Evolutionary conservation across 148 eudicot genomes (phyloP), one percentile per base, ranked within the genome.

Genomic region (Euryodendron excelsum): DNA sequence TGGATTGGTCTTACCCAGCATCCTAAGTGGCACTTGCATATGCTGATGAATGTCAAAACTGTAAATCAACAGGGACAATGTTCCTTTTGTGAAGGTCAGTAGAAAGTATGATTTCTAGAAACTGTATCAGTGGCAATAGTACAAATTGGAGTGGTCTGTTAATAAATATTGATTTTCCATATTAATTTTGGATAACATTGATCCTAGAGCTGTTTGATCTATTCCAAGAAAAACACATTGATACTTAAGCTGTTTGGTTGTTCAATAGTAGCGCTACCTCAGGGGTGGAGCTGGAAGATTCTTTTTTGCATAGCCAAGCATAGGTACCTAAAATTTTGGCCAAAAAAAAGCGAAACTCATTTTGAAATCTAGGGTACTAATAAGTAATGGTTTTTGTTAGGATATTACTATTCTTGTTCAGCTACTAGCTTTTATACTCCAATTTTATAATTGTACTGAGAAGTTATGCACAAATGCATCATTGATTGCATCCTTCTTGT

Each of bases 51-150:
- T 77, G 34, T 45, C 82, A 65, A 78, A 63, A 76, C 79, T 64
- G 68, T 80, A 69, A 63, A 79, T 60, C 84, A 72, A 13, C 56
- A 60, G 67, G 78, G 44, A 39, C 45, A 50, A 27, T 78, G 85
- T 82, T 81, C 78, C 82, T 64, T 61, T 68, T 68, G 74, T 74
- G 81, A 82, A 82, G 85, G 88, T 86, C 82, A 86, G 88, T 86
- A 58, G 69, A 80, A 56, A 55, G 18, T 37, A 23, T 50, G 56
- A 36, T 69, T 71, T 30, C 4, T 58, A 50, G n/a, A 48, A 44
- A 66, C 53, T 60, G 59, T 17, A 52, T 6, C 4, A 33, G 45
- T 41, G 45, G 45, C 45, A 77, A 53, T 52, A 62, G 15, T 50
- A 41, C 33, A 37, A 37, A 25, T 56, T 65, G 39, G 30, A 50